Conservation (phyloP, 192 early-diverging fungal genomes). For the Coemansia sp. region DNA sequence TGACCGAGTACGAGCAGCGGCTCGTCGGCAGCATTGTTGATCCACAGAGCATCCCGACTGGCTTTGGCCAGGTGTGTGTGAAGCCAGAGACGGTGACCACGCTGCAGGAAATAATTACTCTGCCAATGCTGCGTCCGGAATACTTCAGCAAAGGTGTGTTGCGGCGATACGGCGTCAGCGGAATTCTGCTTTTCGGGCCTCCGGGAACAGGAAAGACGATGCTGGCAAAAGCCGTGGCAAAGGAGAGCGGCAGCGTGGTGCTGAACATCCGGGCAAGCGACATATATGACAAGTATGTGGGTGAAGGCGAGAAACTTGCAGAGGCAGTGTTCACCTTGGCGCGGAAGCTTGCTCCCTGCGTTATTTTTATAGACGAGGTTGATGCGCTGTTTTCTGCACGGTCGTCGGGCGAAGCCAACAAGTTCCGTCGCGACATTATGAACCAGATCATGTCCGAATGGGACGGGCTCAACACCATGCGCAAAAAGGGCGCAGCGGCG, state of each 20-base stretch:
- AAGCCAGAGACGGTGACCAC: slow-evolving; percentile 77
- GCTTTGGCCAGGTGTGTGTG: slow-evolving; percentile 76
- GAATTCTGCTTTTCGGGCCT: slow-evolving; percentile 82
- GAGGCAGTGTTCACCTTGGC: slow-evolving; percentile 91
- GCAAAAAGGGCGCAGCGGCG: slow-evolving; percentile 49
- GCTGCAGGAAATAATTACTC: slow-evolving; percentile 79
- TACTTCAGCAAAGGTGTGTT: slow-evolving; percentile 73
- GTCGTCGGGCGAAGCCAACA: slow-evolving; percentile 55
- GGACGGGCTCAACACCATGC: slow-evolving; percentile 80
- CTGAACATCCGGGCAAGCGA: slow-evolving; percentile 77
- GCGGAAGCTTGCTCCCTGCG: slow-evolving; percentile 87
- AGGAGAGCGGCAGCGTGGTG: slow-evolving; percentile 76
- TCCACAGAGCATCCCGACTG: slow-evolving; percentile 57
- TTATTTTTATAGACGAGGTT: slow-evolving; percentile 96
- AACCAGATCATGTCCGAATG: slow-evolving; percentile 98
- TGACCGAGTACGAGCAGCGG: slow-evolving; percentile 71
- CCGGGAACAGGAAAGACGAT: slow-evolving; percentile 88
- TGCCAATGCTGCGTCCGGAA: slow-evolving; percentile 77
- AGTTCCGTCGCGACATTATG: slow-evolving; percentile 75
- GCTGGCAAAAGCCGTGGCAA: slow-evolving; percentile 82
- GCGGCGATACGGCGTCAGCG: slow-evolving; percentile 66
- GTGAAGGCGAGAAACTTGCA: slow-evolving; percentile 97
- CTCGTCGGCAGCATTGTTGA: slow-evolving; percentile 79
- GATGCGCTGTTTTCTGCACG: slow-evolving; percentile 85
- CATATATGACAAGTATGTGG: slow-evolving; percentile 86